A percentile compares a stretch with the other conserved stretches of the same genome.
These are phyloP conservation scores for Datura wrightii DNA, from an alignment of 257 asterid genomes.

Conservation along the genomic window DNA sequence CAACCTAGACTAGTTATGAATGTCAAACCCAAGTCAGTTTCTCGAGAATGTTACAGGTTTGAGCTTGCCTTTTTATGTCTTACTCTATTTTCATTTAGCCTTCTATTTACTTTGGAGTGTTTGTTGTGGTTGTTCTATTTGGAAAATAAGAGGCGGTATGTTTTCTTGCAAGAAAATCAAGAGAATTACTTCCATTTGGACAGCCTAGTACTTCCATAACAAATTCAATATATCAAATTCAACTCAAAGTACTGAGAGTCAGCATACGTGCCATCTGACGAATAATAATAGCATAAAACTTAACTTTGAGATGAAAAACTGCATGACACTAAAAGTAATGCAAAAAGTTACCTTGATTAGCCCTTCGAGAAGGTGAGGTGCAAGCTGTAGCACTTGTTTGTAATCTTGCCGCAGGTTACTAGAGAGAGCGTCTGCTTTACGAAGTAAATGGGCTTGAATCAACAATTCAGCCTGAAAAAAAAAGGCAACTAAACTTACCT, in stretches of 20 bases:
- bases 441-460: constrained; percentile 79
- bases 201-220: neutral
- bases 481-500: constrained; percentile 31
- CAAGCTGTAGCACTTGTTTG: constrained; percentile 64
- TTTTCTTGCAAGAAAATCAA: neutral
- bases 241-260: neutral
- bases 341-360: constrained; percentile 64
- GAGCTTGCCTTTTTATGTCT: constrained; percentile 2
- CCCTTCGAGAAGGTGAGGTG: constrained; percentile 92
- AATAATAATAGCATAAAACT: neutral
- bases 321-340: neutral
- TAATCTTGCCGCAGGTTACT: constrained; percentile 72
- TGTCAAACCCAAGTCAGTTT: neutral
- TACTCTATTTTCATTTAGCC: neutral
- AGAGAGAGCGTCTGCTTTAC: constrained; percentile 64
- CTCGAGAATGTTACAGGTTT: neutral
- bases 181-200: constrained; percentile 22
- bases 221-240: constrained; percentile 23
- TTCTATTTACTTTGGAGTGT: neutral
- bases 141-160: neutral
- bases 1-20: neutral
- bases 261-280: neutral
- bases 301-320: neutral
- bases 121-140: neutral
- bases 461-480: constrained; percentile 73